Base-by-base conservation (phyloP, 352 stramenopile genomes). In the Hyaloperonospora arabidopsidis region DNA sequence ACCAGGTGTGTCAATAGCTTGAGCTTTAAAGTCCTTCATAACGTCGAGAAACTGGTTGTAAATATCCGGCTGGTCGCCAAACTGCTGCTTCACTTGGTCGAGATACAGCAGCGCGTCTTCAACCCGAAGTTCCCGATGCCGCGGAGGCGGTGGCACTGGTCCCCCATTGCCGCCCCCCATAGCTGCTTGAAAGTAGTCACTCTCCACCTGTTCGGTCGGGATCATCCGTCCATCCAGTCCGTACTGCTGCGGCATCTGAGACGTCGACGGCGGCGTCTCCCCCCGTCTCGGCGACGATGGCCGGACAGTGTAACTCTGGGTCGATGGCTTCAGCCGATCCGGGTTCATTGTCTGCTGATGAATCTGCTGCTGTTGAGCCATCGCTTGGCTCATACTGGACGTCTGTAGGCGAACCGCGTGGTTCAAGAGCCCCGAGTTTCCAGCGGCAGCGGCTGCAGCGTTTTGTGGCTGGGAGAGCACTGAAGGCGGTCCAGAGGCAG, bases 31-130 rank as follows among this genome's bases (percentile, higher is more conserved):
- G 39, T 98, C 97, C 82, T 99, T 99, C 97, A 99, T 99, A 54
- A 99, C 98, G 66, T 99, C 97, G 43, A 99, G 70, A 62, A 99
- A 99, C 69, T 99, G 95, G 78, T 99, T 99, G 89, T 99, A 99
- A 38, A 99, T 98, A 59, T 99, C 93, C 0, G 96, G 96, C 60
- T 98, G 93, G 72, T 99, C 94, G 36, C 92, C 90, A 76, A 99
- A 99, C 76, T 99, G 94, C 65, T 98, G 95, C 74, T 99, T 99
- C 45, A 99, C 96, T 77, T 99, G 95, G 66, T 99, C 97, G 12
- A 99, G 72, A 67, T 99, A 99, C 29, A 98, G 74, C 34, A 99
- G 76, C n/a, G 97, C 97, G 74, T 99, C 97, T 70, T 99, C 96
- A 10, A 99, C 97, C 34, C 82, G 76, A 1, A 94, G 67, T 52